Evolutionary conservation across 2,329 filamentous ascomycete species (phyloP), one percentile per base, ranked within the genome.

Genomic region (Penicillium aurantiogriseum): DNA sequence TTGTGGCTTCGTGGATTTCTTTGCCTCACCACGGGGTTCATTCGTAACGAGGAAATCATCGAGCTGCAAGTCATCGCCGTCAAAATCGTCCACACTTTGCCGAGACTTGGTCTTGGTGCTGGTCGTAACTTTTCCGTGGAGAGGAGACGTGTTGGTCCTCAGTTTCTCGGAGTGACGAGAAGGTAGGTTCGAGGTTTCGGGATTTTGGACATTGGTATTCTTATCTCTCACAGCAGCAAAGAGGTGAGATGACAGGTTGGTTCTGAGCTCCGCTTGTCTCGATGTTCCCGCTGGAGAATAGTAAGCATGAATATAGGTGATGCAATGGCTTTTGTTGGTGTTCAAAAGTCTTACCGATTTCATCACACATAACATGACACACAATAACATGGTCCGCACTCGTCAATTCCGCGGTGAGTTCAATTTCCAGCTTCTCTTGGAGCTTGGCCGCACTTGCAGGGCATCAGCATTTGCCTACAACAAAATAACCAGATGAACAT

Each of bases 341-440:
- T 8, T 27, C 25, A 27, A 27, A 21, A 8, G 17, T 17, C 75
- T 60, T 71, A 84, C 83, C 90, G 66, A 97, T 88, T 43, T 91
- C 88, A 74, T 97, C 93, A 63, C 92, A 97, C 72, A 90, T 89
- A 48, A 92, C 80, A 68, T 87, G 85, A 59, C 86, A 90, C 25
- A 81, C 81, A 35, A 94, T 83, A 3, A 80, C 76, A 56, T 88
- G 83, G 19, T 83, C 81, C 0, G 78, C 70, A 5, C 76, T 76
- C 1, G 73, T 81, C 21, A 91, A 70, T 0, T 83, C 76, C 1
- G 86, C 83, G 21, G 75, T 83, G 61, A 88, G 88, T 0, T 79
- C 73, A 2, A 92, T 69, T 10, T 86, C 82, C 25, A 88, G 83
- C 0, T 81, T 82, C 5, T 79, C 80, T n/a, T 82, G 79, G 9